These are phyloP conservation scores for Tulasnella sp. DNA, from an alignment of 768 basidiomycete species.

Conservation along the genomic window DNA sequence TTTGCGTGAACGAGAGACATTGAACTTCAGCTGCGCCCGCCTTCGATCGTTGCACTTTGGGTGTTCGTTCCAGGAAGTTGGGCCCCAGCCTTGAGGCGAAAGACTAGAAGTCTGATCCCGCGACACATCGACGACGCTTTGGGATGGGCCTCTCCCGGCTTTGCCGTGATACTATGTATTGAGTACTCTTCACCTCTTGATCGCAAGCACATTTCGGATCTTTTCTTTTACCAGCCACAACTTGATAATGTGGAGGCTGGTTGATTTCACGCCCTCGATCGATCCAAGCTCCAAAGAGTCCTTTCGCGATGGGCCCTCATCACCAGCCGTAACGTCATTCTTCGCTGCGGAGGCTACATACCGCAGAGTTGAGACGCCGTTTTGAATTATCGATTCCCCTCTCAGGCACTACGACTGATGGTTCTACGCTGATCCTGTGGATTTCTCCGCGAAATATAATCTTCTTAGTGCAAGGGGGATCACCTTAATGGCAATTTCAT, in stretches of 20 bases:
- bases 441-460: not conserved
- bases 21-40: not conserved
- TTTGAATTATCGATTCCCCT: not conserved
- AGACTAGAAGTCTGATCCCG: not conserved
- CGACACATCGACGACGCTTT: too few relatives aligned
- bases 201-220: not conserved
- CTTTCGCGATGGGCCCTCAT: not conserved
- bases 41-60: not conserved
- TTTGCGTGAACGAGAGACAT: not conserved
- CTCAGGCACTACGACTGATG: not conserved
- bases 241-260: not conserved
- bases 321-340: not conserved
- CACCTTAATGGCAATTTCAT: not conserved
- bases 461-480: constrained; percentile 2
- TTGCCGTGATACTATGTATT: constrained; percentile 1
- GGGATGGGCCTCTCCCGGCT: too few relatives aligned
- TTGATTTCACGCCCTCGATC: not conserved
- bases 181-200: constrained; percentile 4
- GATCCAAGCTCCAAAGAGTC: not conserved
- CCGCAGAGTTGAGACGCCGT: not conserved
- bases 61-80: not conserved
- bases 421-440: not conserved
- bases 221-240: not conserved
- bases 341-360: not conserved
- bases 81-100: not conserved